Conservation (phyloP, 352 stramenopile species). For the Phytophthora vignae region DNA sequence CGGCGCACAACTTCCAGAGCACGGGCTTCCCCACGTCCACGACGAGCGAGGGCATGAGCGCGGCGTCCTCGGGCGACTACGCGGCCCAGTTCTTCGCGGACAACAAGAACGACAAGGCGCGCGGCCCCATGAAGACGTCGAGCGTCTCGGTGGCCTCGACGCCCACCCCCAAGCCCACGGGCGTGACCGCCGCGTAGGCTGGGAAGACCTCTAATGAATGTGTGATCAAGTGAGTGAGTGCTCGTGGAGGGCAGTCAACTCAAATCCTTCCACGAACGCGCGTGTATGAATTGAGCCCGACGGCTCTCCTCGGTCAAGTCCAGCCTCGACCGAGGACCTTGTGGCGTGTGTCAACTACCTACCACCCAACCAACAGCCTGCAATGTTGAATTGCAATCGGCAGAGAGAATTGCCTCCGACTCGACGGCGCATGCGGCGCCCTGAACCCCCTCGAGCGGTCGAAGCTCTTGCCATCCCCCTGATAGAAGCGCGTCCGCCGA, state of each 20-base stretch:
- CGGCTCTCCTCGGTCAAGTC: slow-evolving; percentile 11
- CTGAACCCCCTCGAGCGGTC: slow-evolving; percentile 10
- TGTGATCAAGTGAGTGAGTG: slow-evolving; percentile 35
- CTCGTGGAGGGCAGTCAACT: slow-evolving; percentile 1
- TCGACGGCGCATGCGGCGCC: slow-evolving; percentile 41
- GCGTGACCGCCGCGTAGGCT: slow-evolving; percentile 54
- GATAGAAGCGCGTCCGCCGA: slow-evolving; percentile 44
- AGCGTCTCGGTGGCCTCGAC: slow-evolving; percentile 40
- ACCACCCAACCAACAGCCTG: slow-evolving; percentile 7
- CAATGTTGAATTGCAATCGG: slow-evolving; percentile 33
- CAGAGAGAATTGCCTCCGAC: slow-evolving; percentile 33
- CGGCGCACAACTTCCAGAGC: slow-evolving; percentile 48
- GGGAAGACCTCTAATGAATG: neutral
- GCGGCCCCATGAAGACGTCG: slow-evolving; percentile 45
- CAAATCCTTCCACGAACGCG: slow-evolving; percentile 13
- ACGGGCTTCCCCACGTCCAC: slow-evolving; percentile 41
- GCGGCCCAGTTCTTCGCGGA: slow-evolving; percentile 77
- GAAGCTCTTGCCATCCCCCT: slow-evolving; percentile 27
- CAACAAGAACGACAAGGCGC: slow-evolving; percentile 55
- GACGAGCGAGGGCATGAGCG: slow-evolving; percentile 27
- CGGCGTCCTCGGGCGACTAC: slow-evolving; percentile 48
- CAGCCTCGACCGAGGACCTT: neutral
- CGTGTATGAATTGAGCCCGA: slow-evolving; percentile 25
- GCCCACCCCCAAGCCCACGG: slow-evolving; percentile 51
- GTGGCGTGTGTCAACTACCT: slow-evolving; percentile 14